Percentiles rank a stretch among this genome's conserved stretches.
Evolutionary conservation across 805 yeast genomes (phyloP).

Genomic region (Lipomyces sp.): DNA sequence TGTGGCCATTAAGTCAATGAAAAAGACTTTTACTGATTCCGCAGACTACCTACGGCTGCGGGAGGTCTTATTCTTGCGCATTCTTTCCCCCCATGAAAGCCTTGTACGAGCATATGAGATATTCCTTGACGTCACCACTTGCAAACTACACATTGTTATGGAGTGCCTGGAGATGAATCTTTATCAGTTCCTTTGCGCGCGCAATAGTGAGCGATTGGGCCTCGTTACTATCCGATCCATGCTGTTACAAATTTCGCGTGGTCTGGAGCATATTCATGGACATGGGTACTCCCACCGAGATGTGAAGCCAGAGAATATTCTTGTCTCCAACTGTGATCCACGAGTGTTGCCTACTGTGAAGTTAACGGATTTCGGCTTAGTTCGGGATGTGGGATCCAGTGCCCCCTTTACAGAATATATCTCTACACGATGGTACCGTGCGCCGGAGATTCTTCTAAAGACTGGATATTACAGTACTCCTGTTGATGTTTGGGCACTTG

Average conservation of each 20-base stretch:
- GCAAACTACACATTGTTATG: constrained; percentile 76
- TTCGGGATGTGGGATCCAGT: constrained; percentile 65
- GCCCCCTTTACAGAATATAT: constrained; percentile 78
- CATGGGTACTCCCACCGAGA: constrained; percentile 78
- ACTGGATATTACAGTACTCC: constrained; percentile 64
- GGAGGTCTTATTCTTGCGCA: constrained; percentile 38
- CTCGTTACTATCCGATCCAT: constrained; percentile 2
- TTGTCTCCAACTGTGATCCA: constrained; percentile 49
- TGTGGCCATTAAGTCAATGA: constrained; percentile 84
- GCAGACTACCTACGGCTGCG: constrained; percentile 50
- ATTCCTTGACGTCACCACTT: constrained; percentile 62
- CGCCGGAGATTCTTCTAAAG: constrained; percentile 71
- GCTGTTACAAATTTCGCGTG: constrained; percentile 59
- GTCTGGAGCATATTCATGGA: constrained; percentile 75
- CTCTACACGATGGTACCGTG: constrained; percentile 94
- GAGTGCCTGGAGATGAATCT: constrained; percentile 83
- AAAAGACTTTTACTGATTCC: constrained; percentile 49
- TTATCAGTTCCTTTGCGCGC: constrained; percentile 45
- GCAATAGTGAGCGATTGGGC: constrained; percentile 5
- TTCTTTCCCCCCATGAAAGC: constrained; percentile 64
- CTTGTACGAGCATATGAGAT: constrained; percentile 74
- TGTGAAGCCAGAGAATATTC: constrained; percentile 88
- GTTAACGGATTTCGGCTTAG: constrained; percentile 93
- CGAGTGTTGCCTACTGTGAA: constrained; percentile 63
- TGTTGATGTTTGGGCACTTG: constrained; percentile 91